Conservation (phyloP, 371 early-diverging fungal species). For the Mucor lusitanicus region DNA sequence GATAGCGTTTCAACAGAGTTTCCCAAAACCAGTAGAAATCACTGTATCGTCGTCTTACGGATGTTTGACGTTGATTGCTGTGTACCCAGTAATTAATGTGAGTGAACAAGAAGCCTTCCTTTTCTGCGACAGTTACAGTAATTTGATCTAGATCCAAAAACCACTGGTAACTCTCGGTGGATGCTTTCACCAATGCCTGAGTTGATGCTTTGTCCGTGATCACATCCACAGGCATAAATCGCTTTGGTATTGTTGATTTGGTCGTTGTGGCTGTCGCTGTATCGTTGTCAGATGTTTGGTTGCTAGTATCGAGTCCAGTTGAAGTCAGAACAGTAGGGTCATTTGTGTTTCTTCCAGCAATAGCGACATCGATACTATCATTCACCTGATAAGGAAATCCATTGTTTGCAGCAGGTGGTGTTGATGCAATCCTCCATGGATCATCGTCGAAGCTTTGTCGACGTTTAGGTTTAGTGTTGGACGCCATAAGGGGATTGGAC, state of each 20-base stretch:
- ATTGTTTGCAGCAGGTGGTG: slow-evolving; percentile 11
- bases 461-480: slow-evolving; percentile 6
- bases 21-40: slow-evolving; percentile 54
- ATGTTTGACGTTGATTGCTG: slow-evolving; percentile 38
- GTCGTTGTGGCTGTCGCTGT: neutral
- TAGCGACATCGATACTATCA: neutral
- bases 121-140: slow-evolving; percentile 72
- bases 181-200: slow-evolving; percentile 17
- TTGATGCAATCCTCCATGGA: slow-evolving; percentile 20
- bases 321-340: neutral
- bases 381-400: slow-evolving; percentile 6
- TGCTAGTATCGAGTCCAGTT: neutral
- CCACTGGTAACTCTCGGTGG: slow-evolving; percentile 37
- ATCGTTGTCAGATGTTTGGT: slow-evolving; percentile 4
- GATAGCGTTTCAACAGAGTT: slow-evolving; percentile 40
- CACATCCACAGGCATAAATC: neutral
- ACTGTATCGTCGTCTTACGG: slow-evolving; percentile 47
- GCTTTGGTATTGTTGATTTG: neutral
- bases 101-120: slow-evolving; percentile 53
- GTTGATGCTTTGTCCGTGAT: slow-evolving; percentile 14
- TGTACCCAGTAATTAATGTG: slow-evolving; percentile 51
- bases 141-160: slow-evolving; percentile 56
- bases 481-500: slow-evolving; percentile 8
- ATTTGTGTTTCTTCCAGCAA: slow-evolving; percentile 3
- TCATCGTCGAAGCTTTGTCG: slow-evolving; percentile 26